Base-by-base conservation (phyloP, 2,329 filamentous ascomycete genomes). In the Emericellopsis atlantica region DNA sequence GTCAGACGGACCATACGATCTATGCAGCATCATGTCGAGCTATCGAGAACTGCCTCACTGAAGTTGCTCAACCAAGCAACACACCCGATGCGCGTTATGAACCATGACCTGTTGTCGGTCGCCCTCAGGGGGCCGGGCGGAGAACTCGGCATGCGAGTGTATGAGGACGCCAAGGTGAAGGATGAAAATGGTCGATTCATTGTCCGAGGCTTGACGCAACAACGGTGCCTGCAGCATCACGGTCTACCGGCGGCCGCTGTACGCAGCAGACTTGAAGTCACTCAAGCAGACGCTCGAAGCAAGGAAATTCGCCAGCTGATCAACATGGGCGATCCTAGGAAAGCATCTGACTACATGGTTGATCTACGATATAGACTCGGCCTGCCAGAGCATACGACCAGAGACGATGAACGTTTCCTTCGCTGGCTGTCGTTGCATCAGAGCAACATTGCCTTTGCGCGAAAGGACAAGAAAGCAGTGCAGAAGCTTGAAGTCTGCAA, bases 31-130 rank as follows among this genome's bases (percentile, higher is more conserved):
- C 26, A 29, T 29, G 26, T 29, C 12, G 26, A 29, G 26, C 26
- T 29, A 9, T 29, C 26, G 26, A 29, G 26, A 12, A 12, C 26
- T 9, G 54, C 49, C 33, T 47, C 45, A 21, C 50, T 49, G n/a
- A 46, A 55, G 36, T 44, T 55, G 5, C 26, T 49, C 11, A 46
- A 46, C 5, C 45, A 47, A 6, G 50, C 53, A 11, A 42, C 49
- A 22, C 52, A 50, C 42, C 46, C 55, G 18, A 67, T 62, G 63
- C 58, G 57, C 31, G 56, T 70, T 32, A 56, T 51, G n/a, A 54
- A 62, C 37, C 51, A 61, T 37, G 69, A 73, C 47, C 45, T 72
- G 18, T 50, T 71, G 40, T 61, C 59, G 9, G 54, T 53, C 14
- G 60, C 64, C 12, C 51, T 72, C 22, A 47, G 51, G 6, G 53